Base-by-base conservation (phyloP, 495 filamentous ascomycete genomes). In the Penicillium coprophilum region DNA sequence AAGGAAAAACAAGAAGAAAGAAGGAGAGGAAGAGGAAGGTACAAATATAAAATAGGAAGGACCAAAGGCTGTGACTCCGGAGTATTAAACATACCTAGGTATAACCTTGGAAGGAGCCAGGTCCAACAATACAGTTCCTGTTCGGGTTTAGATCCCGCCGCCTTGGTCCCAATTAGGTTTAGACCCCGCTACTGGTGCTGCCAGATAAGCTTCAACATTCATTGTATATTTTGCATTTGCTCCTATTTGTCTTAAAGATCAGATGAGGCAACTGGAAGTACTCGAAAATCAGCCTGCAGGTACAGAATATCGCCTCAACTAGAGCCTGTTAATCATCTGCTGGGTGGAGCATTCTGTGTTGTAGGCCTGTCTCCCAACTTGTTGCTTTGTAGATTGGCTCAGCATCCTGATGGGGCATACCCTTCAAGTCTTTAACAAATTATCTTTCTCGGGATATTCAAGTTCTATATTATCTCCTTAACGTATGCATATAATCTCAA, bases 111-210 rank as follows among this genome's bases (percentile, higher is more conserved):
- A 7, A 38, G n/a, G n/a, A n/a, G 7, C 8, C 6, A 36, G 32
- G 32, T 6, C 32, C 32, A 38, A 38, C 23, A 20, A 43, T 43
- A 13, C 13, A 45, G 6, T 15, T 27, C 45, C 38, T 11, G 12
- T 31, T 52, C 32, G 4, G 50, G 50, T 31, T 52, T 52, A 52
- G 50, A 52, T 17, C 30, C 50, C 50, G 50, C 15, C 11, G 36
- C 0, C 32, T 17, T 51, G 23, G 20, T 52, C n/a, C 23, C 15
- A 11, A 12, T 31, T 47, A 30, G 45, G 45, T 5, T 47, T 47
- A 47, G 45, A 47, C 4, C 38, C 50, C 50, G n/a, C 36, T 36
- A 15, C 28, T 41, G 24, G 21, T n/a, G 32, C 24, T 27, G 0
- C 31, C 15, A 28, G 20, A 8, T 36, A 36, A 34, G 4, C 6